phyloP scores from a whole-genome alignment of 2,329 filamentous ascomycete genomes.

The Aureobasidium lini region DNA sequence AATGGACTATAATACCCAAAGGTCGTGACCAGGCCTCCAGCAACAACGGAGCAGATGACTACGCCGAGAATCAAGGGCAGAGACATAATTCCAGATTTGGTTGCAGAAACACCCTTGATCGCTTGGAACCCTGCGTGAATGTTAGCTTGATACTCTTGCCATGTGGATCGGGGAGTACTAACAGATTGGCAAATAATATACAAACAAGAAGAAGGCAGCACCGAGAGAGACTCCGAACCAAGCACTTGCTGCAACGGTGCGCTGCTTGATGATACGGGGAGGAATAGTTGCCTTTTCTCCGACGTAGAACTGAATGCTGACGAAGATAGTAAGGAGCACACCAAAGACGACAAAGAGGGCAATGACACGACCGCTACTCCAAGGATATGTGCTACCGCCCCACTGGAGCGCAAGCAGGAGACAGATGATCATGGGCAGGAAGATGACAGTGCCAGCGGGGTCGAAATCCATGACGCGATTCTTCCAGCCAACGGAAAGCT shows the following conservation, averaged over 20 bases:
- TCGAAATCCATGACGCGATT: conserved; percentile 40
- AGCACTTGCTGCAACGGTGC: conserved; percentile 34
- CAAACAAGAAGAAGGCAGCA: conserved; percentile 38
- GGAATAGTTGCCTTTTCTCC: conserved; percentile 37
- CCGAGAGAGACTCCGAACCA: conserved; percentile 36
- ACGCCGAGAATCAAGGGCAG: conserved; percentile 41
- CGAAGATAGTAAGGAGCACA: conserved; percentile 35
- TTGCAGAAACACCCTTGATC: conserved; percentile 40
- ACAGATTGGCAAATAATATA: conserved; percentile 40
- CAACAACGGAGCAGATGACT: conserved; percentile 36
- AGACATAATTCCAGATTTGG: conserved; percentile 44
- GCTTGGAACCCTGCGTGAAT: conserved; percentile 37
- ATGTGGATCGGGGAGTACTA: background rate
- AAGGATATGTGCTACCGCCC: conserved; percentile 42
- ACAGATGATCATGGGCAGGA: conserved; percentile 42
- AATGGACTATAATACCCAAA: conserved; percentile 46
- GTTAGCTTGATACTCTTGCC: background rate
- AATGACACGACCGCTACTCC: conserved; percentile 40
- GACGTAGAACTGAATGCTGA: conserved; percentile 37
- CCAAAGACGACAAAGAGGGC: conserved; percentile 39
- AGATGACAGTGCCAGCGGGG: conserved; percentile 38
- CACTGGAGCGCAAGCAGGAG: conserved; percentile 44
- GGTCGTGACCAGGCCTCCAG: conserved; percentile 34
- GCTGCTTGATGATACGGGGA: conserved; percentile 39
- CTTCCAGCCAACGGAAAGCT: conserved; percentile 28